These are phyloP conservation scores for Melaleuca quinquenervia DNA, from an alignment of 345 rosid genomes.

Conservation along the genomic window DNA sequence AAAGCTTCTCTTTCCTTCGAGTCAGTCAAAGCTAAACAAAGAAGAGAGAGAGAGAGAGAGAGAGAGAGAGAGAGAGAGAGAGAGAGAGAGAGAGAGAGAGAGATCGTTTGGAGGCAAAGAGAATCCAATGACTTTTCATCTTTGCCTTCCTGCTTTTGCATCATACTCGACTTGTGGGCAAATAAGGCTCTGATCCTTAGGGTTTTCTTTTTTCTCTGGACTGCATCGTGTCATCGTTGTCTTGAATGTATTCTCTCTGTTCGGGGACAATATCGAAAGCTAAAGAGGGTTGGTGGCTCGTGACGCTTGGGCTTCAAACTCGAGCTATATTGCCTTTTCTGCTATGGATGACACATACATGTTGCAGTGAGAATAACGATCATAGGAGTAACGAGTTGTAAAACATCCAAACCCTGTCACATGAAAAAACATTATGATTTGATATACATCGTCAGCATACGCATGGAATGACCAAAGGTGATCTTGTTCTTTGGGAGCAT, in stretches of 20 bases:
- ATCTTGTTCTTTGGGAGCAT: background rate
- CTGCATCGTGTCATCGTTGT: background rate
- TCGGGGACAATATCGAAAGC: background rate
- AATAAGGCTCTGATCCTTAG: background rate
- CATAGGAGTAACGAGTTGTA: background rate
- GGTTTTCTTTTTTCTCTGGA: background rate
- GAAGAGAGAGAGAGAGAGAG: background rate
- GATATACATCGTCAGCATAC: background rate
- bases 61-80: background rate
- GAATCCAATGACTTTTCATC: background rate
- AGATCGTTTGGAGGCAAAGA: background rate
- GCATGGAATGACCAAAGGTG: background rate
- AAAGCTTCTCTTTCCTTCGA: background rate
- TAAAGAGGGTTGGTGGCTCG: background rate
- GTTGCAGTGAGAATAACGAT: background rate
- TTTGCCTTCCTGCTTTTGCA: background rate
- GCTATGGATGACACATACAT: background rate
- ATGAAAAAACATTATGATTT: background rate
- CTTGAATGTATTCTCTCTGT: background rate
- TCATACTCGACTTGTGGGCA: background rate
- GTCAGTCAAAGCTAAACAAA: background rate
- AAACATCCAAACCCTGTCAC: background rate
- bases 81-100: background rate
- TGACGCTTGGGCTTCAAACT: too few relatives aligned
- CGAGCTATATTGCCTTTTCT: background rate